A percentile compares a stretch with the other conserved stretches of the same genome.
Evolutionary conservation across 768 basidiomycete genomes (phyloP).

Genomic region (Nidula microcarpa): DNA sequence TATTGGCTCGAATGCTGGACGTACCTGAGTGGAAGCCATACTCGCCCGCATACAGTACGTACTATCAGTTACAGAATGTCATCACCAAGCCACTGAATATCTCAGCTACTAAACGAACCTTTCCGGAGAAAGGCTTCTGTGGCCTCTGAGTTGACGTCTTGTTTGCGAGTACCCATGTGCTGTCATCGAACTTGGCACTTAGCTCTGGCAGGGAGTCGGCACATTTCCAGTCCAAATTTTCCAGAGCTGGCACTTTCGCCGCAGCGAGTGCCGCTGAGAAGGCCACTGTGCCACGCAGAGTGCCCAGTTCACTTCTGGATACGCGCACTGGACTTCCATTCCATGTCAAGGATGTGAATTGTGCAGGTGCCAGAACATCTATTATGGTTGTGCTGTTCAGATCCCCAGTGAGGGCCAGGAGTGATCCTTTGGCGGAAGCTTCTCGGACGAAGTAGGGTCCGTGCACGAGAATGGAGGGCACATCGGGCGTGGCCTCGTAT

Average conservation of each 20-base stretch:
- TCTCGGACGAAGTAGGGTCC: conserved; percentile 32
- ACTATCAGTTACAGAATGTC: conserved; percentile 6
- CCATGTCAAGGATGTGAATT: conserved; percentile 48
- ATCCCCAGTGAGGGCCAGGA: conserved; percentile 44
- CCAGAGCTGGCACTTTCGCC: conserved; percentile 35
- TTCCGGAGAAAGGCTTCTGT: conserved; percentile 52
- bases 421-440: conserved; percentile 16
- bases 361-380: conserved; percentile 49
- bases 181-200: conserved; percentile 46
- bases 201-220: conserved; percentile 63
- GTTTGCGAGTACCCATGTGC: conserved; percentile 53
- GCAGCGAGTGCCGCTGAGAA: conserved; percentile 25
- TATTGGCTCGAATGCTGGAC: neutral
- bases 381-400: conserved; percentile 48
- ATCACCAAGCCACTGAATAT: too few species aligned
- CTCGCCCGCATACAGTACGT: conserved; percentile 28
- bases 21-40: conserved; percentile 25
- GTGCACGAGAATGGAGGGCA: conserved; percentile 24
- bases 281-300: conserved; percentile 29
- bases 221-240: conserved; percentile 48
- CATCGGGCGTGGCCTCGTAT: conserved; percentile 23
- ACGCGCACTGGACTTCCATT: conserved; percentile 44
- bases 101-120: conserved; percentile 24
- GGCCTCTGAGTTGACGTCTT: conserved; percentile 58
- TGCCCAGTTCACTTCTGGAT: conserved; percentile 20